phyloP scores from a whole-genome alignment of 177 flowering plant species.

The Vitis hybrid region DNA sequence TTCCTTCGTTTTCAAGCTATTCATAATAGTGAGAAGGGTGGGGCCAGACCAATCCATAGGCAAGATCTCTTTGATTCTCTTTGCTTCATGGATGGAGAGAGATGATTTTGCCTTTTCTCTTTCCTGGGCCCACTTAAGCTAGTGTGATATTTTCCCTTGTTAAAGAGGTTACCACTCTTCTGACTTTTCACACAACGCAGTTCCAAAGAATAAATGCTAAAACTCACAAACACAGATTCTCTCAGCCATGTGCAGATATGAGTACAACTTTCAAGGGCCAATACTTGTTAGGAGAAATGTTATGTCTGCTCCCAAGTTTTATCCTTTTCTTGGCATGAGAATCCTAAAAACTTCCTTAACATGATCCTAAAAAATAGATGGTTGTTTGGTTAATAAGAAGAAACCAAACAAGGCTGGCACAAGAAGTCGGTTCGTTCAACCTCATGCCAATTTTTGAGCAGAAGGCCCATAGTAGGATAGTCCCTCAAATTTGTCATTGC shows the following conservation, averaged over 20 bases:
- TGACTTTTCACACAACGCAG: conserved; percentile 9
- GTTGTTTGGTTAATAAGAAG: conserved; percentile 1
- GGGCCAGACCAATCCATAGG: conserved; percentile 33
- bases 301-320: background rate
- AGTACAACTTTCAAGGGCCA: background rate
- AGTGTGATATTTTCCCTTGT: conserved; percentile 12
- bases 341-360: background rate
- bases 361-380: background rate
- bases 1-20: conserved; percentile 29
- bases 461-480: too few relatives aligned
- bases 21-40: conserved; percentile 22
- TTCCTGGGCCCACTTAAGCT: conserved; percentile 24
- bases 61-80: conserved; percentile 46
- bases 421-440: background rate
- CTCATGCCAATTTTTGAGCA: background rate
- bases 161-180: conserved; percentile 1
- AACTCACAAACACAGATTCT: conserved; percentile 19
- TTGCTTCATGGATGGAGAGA: conserved; percentile 39
- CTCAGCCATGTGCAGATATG: conserved; percentile 6
- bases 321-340: background rate
- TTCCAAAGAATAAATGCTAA: conserved; percentile 16
- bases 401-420: background rate
- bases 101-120: conserved; percentile 37
- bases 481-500: too few relatives aligned
- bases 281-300: background rate